Conservation (phyloP, 2,329 filamentous ascomycete genomes). For the Cytospora chrysosperma region DNA sequence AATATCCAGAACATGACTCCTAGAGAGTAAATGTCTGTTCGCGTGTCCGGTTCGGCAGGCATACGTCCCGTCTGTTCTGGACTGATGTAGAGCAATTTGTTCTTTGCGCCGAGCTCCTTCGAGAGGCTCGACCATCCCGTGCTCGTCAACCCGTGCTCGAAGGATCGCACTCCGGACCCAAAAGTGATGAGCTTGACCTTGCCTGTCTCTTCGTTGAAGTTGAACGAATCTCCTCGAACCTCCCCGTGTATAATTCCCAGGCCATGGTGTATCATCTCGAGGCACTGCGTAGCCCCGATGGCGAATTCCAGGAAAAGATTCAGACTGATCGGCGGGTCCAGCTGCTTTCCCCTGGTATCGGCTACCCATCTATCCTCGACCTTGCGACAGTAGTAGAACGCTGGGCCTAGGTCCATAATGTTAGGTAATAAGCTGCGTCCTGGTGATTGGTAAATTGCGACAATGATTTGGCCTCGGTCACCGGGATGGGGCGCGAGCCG, state of each 20-base stretch:
- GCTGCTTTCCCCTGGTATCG: constrained; percentile 44
- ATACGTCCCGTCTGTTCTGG: constrained; percentile 93
- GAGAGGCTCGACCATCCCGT: constrained; percentile 84
- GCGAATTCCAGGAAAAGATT: constrained; percentile 85
- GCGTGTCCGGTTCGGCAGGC: constrained; percentile 85
- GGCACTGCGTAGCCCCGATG: constrained; percentile 79
- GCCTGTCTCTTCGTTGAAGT: constrained; percentile 71
- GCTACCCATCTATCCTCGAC: constrained; percentile 51
- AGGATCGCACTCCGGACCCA: constrained; percentile 81
- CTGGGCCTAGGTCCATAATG: constrained; percentile 75
- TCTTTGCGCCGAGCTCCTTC: constrained; percentile 79
- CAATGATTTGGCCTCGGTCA: constrained; percentile 70
- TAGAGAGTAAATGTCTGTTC: constrained; percentile 91
- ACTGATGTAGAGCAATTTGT: constrained; percentile 88
- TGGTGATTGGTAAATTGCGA: constrained; percentile 77
- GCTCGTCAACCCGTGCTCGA: constrained; percentile 84
- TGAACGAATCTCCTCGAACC: constrained; percentile 85
- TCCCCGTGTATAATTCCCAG: constrained; percentile 87
- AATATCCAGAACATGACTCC: constrained; percentile 88
- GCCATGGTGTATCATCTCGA: constrained; percentile 89
- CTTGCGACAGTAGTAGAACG: constrained; percentile 60
- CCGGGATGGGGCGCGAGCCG: constrained; percentile 66
- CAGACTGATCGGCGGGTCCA: constrained; percentile 64
- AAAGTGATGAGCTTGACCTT: constrained; percentile 79
- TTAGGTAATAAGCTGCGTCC: constrained; percentile 71